Base-by-base conservation (phyloP, 192 early-diverging fungal genomes). In the Obelidium mucronatum region DNA sequence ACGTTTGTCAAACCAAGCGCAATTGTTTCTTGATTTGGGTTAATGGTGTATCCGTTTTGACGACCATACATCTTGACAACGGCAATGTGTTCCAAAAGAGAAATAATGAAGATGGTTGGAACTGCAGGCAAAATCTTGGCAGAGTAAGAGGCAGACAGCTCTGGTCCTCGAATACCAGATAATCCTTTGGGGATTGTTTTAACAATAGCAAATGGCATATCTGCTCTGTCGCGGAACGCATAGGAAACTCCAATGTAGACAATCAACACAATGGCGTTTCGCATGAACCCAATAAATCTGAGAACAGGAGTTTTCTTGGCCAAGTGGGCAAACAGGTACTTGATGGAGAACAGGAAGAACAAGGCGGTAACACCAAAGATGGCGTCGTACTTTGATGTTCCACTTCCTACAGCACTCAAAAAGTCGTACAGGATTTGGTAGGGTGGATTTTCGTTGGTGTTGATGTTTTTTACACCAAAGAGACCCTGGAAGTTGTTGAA, bases 1-100 rank as follows among this genome's bases (percentile, higher is more conserved):
- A n/a, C n/a, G n/a, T n/a, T n/a, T n/a, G n/a, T n/a, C n/a, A n/a
- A n/a, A n/a, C n/a, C 96, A 94, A 5, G 89, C 0, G 96, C 91
- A 55, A 96, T 88, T 35, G 94, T 77, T 78, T 98, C 97, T 85
- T 98, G 96, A 84, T 92, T 95, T 62, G 92, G 80, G 67, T 92
- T 87, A 83, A 88, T 90, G 70, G n/a, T n/a, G n/a, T n/a, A n/a
- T n/a, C n/a, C n/a, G n/a, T n/a, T n/a, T n/a, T n/a, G n/a, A n/a
- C n/a, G n/a, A n/a, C n/a, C n/a, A n/a, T n/a, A n/a, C n/a, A n/a
- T n/a, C n/a, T n/a, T n/a, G n/a, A n/a, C n/a, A n/a, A n/a, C n/a
- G n/a, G n/a, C n/a, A n/a, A n/a, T n/a, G n/a, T n/a, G n/a, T n/a
- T n/a, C n/a, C n/a, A 98, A 85, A 53, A 98, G 88, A 61, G 89